Evolutionary conservation across 129 eudicot genomes (phyloP), one percentile per base, ranked within the genome.

Genomic region (Centaurea solstitialis): DNA sequence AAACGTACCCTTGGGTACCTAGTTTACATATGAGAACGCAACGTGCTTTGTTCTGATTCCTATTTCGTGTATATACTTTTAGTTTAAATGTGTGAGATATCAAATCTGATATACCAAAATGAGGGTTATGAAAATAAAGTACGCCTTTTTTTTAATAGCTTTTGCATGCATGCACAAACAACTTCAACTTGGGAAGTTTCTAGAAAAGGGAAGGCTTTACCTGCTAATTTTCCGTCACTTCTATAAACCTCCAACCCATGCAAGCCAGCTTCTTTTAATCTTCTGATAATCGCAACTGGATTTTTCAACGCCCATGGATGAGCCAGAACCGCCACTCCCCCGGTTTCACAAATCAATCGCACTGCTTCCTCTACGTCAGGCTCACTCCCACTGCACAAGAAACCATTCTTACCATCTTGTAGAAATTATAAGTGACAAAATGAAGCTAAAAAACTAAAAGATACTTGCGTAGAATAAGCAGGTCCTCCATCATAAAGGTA

Each of bases 401-500:
- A 77, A 84, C 72, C 10, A 69, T 21, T 33, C 8, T 39, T 17
- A 26, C 3, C 23, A 77, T 24, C 23, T 26, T 70, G 22, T 15
- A 57, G 4, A n/a, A 15, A 22, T 30, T 38, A 12, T 39, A 76
- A 76, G 24, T 12, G 20, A 33, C 23, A 70, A 43, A 18, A 24
- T 71, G 10, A 50, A 41, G n/a, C 6, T 73, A 72, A 39, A 67
- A 23, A 37, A 26, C 26, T 68, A 67, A 18, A 80, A 64, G 72
- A 69, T 53, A 68, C 78, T 77, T 78, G 87, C 98, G 92, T 91
- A 72, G 97, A 88, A 86, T 94, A 94, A 76, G 98, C 98, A 15
- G 98, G 98, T 69, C 98, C 98, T 10, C 91, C 97, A 74, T 94
- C 98, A 83, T 90, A 90, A 80, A 94, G 97, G 78, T 94, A 94